These are phyloP conservation scores for Piper betle DNA, from an alignment of 164 flowering plant genomes.

Conservation along the genomic window DNA sequence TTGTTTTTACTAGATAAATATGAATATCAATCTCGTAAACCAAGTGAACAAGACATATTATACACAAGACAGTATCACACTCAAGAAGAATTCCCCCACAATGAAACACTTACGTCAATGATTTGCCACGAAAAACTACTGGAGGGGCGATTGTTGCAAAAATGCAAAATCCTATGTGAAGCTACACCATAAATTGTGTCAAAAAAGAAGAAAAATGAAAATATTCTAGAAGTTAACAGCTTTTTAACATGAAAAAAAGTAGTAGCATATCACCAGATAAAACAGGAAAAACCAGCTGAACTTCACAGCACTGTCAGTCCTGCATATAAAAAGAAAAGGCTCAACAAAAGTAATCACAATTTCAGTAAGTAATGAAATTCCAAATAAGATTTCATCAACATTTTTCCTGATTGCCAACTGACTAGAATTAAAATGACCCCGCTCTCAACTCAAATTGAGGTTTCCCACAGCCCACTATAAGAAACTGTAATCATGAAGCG, in stretches of 20 bases:
- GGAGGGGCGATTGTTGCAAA: conserved; percentile 98
- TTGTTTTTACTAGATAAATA: no score
- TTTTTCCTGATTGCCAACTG: no score
- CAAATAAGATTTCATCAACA: no score
- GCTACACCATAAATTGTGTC: conserved; percentile 32
- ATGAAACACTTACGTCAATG: conserved; percentile 8
- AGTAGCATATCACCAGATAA: conserved; percentile 38
- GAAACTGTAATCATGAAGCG: no score
- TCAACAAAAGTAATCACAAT: neutral
- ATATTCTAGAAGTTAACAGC: neutral
- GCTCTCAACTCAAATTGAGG: no score
- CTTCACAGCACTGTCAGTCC: conserved; percentile 80
- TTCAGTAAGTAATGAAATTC: neutral
- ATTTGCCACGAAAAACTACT: conserved; percentile 72
- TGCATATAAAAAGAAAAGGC: conserved; percentile 19
- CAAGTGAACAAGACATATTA: no score
- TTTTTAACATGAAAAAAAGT: neutral
- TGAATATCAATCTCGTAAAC: no score
- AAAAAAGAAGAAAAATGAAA: neutral
- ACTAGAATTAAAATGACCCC: no score
- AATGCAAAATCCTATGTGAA: conserved; percentile 84
- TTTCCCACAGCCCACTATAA: no score
- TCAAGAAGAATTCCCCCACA: no score
- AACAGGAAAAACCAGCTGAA: conserved; percentile 69
- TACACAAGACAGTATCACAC: no score